Base-by-base conservation (phyloP, 2,329 filamentous ascomycete genomes). In the Helminthosporium solani region DNA sequence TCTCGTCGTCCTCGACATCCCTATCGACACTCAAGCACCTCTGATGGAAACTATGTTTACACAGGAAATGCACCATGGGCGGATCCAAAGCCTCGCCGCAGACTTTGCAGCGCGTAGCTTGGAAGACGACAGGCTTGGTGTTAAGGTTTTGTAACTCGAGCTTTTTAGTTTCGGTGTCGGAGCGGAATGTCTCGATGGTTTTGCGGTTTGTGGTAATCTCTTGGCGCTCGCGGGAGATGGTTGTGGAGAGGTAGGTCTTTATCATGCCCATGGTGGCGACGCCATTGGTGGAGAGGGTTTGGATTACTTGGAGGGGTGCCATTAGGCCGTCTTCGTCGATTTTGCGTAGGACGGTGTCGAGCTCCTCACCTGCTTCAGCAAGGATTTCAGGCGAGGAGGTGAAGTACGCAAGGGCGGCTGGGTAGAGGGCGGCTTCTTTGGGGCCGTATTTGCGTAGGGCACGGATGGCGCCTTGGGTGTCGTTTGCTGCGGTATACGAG, bases 261-360 rank as follows among this genome's bases (percentile, higher is more conserved):
- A 99, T 86, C 80, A 97, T 90, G 40, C 92, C 94, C 88, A 99
- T 96, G 0, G 90, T 97, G 1, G 95, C 92, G 2, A 96, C 89
- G 5, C 85, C 81, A 56, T 87, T 88, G 42, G 80, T 80, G 50
- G 82, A 85, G 12, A 99, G 80, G 0, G 91, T 94, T 70, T 99
- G 92, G 14, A 99, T 94, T 25, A 99, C 94, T 68, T 99, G 94
- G 3, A 99, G 76, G 0, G 94, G 94, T 0, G 94, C 92, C 88
- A 99, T 94, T 30, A 99, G 81, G 1, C 89, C 86, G 60, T 96
- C 90, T 52, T 86, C 81, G 65, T 96, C 89, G 57, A 99, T 97
- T 61, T 88, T 90, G 54, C 83, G 80, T 9, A 99, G 78, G 1
- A 99, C 86, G 0, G 75, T 77, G 45, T 90, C 82, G 8, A 99